Conservation (phyloP, 331 rosid genomes). For the Rosa hybrid region DNA sequence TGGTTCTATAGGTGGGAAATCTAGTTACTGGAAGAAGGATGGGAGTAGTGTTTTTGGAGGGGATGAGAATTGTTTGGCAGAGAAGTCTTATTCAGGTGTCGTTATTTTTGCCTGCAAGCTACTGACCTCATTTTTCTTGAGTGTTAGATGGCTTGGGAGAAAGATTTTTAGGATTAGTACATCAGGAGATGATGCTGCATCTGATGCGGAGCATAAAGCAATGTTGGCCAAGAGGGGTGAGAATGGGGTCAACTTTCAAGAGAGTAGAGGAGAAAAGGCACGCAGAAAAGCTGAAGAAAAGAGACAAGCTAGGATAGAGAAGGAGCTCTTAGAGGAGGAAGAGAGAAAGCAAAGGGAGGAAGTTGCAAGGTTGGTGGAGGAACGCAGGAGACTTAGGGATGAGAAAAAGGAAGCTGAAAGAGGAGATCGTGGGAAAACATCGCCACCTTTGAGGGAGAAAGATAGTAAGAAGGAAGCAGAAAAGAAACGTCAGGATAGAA, state of each 20-base stretch:
- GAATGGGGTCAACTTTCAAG: constrained; percentile 63
- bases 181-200: constrained; percentile 64
- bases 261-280: constrained; percentile 93
- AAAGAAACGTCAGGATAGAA: constrained; percentile 84
- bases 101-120: constrained; percentile 69
- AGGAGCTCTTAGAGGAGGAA: constrained; percentile 93
- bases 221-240: constrained; percentile 71
- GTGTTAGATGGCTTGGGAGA: constrained; percentile 94
- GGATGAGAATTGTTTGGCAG: constrained; percentile 80
- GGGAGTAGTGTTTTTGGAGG: constrained; percentile 67
- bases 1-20: constrained; percentile 59
- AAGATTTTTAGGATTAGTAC: constrained; percentile 82
- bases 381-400: constrained; percentile 89
- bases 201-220: constrained; percentile 73
- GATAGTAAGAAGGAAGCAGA: constrained; percentile 77
- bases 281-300: constrained; percentile 99
- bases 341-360: constrained; percentile 98
- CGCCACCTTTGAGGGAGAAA: constrained; percentile 54
- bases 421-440: constrained; percentile 62
- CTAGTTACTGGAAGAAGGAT: constrained; percentile 67
- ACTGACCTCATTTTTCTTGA: constrained; percentile 72
- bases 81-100: constrained; percentile 78
- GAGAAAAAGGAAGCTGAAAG: constrained; percentile 85
- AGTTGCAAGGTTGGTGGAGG: constrained; percentile 96
- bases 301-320: constrained; percentile 95